Evolutionary conservation across 2,329 filamentous ascomycete species (phyloP).

Genomic region (Calonectria hongkongensis): DNA sequence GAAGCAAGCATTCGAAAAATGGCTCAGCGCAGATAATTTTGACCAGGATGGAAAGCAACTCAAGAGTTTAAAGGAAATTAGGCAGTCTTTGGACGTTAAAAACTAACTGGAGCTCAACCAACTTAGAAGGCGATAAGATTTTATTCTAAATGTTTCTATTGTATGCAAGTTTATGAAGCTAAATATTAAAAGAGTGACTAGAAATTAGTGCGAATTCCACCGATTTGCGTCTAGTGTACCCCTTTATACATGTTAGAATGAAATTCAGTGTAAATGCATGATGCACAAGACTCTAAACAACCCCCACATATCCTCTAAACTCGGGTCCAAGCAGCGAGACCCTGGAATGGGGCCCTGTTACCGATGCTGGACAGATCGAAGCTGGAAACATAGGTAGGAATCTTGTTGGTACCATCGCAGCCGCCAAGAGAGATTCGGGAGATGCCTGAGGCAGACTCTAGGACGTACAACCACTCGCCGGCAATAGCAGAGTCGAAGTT

Average conservation of each 20-base stretch:
- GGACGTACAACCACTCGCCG: conserved; percentile 16
- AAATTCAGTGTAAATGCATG: background rate
- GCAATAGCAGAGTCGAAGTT: conserved; percentile 8
- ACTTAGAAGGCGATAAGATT: background rate
- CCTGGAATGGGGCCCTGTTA: conserved; percentile 10
- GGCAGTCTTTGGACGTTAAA: conserved; percentile 16
- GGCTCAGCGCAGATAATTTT: conserved; percentile 75
- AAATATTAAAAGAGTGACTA: background rate
- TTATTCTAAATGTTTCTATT: background rate
- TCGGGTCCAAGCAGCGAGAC: conserved; percentile 6
- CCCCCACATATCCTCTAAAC: background rate
- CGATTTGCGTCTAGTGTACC: background rate
- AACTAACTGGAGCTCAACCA: background rate
- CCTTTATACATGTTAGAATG: background rate
- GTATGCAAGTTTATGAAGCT: background rate
- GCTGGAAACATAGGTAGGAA: background rate
- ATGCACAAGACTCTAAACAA: too few species aligned
- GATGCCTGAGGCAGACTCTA: background rate
- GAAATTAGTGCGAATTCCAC: background rate
- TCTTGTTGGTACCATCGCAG: background rate
- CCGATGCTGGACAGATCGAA: conserved; percentile 7
- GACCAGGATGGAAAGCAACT: conserved; percentile 71
- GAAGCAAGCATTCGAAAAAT: conserved; percentile 69
- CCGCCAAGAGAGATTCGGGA: conserved; percentile 6
- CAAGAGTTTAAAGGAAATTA: conserved; percentile 62